Evolutionary conservation across 257 asterid genomes (phyloP), one percentile per base, ranked within the genome.

Genomic region (Solanum pimpinellifolium): DNA sequence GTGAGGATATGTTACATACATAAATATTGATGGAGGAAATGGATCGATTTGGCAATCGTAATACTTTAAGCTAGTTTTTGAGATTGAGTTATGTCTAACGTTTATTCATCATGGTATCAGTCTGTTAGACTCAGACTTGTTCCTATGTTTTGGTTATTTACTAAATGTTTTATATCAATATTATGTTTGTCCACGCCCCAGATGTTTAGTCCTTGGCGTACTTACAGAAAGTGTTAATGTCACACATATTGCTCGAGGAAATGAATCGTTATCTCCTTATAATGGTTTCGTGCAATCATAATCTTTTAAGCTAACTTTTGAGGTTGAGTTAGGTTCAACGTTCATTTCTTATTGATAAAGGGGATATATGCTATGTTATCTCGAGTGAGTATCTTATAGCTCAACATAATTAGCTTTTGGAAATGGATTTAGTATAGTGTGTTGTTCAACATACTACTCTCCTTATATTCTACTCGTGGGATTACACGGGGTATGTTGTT

Each of bases 201-300:
- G 4, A 70, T 70, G 77, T 70, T 10, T 1, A 70, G 1, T 70
- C 13, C 3, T 16, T 1, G 8, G 0, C 0, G 0, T 31, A 4
- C 14, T 20, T 52, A 6, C 4, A 33, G 8, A 4, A 70, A 70
- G 44, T 16, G 13, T 70, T 33, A 3, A 41, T 76, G 3, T n/a
- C 83, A n/a, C 59, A 75, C 20, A 77, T 16, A 7, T 42, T 76
- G 14, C 33, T 1, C 11, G 23, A 41, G 35, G 20, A 39, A 6
- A 74, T n/a, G 1, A 15, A 39, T 7, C 3, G n/a, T 70, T 70
- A 15, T 70, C 77, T 70, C 42, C 1, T 0, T 73, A 73, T 35
- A 35, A 29, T 35, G 4, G 0, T 35, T 1, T 35, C 16, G 4
- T 35, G 39, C 16, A 72, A 35, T 73, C 16, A 72, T 33, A 73